A percentile compares a stretch with the other conserved stretches of the same genome.
phyloP scores from a whole-genome alignment of 371 early-diverging fungal genomes.

The Saksenaea vasiformis region DNA sequence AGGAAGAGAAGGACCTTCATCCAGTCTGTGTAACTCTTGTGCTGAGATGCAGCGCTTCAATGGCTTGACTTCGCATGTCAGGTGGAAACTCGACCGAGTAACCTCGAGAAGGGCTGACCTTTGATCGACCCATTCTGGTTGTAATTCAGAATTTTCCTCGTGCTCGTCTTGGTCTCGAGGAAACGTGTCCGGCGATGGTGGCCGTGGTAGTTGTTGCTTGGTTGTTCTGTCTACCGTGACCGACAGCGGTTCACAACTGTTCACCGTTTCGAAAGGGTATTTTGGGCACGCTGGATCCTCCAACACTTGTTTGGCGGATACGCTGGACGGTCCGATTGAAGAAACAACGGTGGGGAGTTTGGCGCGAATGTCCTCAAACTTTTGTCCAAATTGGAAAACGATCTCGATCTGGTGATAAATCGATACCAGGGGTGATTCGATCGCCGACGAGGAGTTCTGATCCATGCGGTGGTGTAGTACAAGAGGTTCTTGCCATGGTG shows the following conservation, averaged over 20 bases:
- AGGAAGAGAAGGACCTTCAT: background rate
- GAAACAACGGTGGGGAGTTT: constrained; percentile 39
- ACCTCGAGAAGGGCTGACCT: background rate
- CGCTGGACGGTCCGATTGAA: constrained; percentile 12
- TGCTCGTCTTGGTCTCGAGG: background rate
- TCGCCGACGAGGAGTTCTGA: constrained; percentile 28
- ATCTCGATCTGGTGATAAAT: constrained; percentile 45
- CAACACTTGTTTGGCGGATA: background rate
- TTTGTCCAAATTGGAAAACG: constrained; percentile 39
- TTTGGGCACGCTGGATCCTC: background rate
- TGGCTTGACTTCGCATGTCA: background rate
- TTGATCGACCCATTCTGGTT: constrained; percentile 1
- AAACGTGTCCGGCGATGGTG: background rate
- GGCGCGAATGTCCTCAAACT: constrained; percentile 36
- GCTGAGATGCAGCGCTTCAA: background rate
- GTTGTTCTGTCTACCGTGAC: background rate
- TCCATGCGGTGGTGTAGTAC: constrained; percentile 33
- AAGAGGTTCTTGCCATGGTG: constrained; percentile 36
- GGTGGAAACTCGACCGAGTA: background rate
- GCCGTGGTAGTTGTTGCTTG: background rate
- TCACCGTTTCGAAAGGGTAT: background rate
- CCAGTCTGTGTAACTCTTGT: background rate
- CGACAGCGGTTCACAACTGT: background rate
- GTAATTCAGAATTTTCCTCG: background rate
- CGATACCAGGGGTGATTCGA: constrained; percentile 39